Conservation (phyloP, 148 eudicot genomes). For the Oxyria digyna region DNA sequence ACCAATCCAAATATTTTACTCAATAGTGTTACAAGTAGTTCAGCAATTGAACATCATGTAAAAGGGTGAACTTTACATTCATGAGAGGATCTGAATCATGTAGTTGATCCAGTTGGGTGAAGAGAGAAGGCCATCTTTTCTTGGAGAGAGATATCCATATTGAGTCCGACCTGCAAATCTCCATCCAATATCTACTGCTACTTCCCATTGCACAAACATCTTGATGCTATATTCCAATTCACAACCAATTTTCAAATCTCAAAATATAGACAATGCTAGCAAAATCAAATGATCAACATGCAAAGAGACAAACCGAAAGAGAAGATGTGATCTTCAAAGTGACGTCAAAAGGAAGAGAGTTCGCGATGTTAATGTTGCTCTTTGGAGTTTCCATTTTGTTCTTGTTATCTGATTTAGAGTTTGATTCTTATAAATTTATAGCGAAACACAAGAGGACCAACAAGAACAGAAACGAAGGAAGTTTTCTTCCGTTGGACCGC, state of each 20-base stretch:
- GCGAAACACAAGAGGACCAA: background rate
- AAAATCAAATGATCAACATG: background rate
- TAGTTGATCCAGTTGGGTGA: background rate
- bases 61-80: background rate
- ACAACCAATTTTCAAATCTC: background rate
- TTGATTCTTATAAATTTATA: background rate
- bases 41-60: background rate
- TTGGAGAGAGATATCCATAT: slow-evolving; percentile 50
- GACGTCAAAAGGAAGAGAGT: slow-evolving; percentile 45
- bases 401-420: background rate
- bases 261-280: background rate
- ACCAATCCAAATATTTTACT: too few species aligned
- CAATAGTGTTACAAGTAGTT: too few species aligned
- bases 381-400: background rate
- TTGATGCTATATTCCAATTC: slow-evolving; percentile 21
- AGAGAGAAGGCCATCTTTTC: slow-evolving; percentile 51
- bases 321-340: slow-evolving; percentile 50
- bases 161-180: slow-evolving; percentile 55
- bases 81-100: background rate
- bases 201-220: slow-evolving; percentile 70
- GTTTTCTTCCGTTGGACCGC: background rate
- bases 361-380: slow-evolving; percentile 9
- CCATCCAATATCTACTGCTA: slow-evolving; percentile 68
- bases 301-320: slow-evolving; percentile 29
- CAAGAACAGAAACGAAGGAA: background rate